Evolutionary conservation across 805 yeast species (phyloP), one percentile per base, ranked within the genome.

Genomic region (Kodamaea neixiangensis): DNA sequence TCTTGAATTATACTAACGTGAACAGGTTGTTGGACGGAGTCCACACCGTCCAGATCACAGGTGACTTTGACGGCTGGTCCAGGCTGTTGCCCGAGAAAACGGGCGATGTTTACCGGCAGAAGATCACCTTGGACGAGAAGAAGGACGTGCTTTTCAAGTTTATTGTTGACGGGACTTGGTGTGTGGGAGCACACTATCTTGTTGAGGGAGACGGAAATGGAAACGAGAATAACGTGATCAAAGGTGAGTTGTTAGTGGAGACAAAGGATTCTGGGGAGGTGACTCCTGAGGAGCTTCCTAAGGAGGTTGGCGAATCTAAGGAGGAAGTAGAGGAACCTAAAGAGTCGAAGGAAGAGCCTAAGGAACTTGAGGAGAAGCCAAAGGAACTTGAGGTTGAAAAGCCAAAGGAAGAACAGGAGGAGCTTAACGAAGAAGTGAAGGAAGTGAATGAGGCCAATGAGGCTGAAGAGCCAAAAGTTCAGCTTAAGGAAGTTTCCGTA

Each of bases 51-150:
- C 66, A 65, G 22, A 67, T 73, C 18, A 73, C 78, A 1, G 79
- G 79, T 5, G 65, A 59, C 55, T 74, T 74, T 55, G 77, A 73
- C 54, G 57, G 67, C 49, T 74, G 79, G 79, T 50, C 67, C 10
- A 58, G 60, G 48, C 50, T 61, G 14, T 38, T 47, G 7, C 55
- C 54, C 3, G 59, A 59, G 7, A 53, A 44, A n/a, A 59, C 63
- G 3, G 55, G 59, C 31, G 55, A 54, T 5, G 49, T 54, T 3
- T 70, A 61, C 52, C 53, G 53, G 37, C 66, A 65, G 11, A 44
- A 43, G 20, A 52, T 73, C 22, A 54, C 53, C 31, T 51, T 70
- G 5, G 47, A 55, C 11, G 48, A 53, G 13, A 60, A 57, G 31
- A 58, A 65, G 38, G 62, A 66, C 44, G 44, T 73, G 35, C 62